Evolutionary conservation across 148 eudicot species (phyloP), one percentile per base, ranked within the genome.

Genomic region (Spergularia marina): DNA sequence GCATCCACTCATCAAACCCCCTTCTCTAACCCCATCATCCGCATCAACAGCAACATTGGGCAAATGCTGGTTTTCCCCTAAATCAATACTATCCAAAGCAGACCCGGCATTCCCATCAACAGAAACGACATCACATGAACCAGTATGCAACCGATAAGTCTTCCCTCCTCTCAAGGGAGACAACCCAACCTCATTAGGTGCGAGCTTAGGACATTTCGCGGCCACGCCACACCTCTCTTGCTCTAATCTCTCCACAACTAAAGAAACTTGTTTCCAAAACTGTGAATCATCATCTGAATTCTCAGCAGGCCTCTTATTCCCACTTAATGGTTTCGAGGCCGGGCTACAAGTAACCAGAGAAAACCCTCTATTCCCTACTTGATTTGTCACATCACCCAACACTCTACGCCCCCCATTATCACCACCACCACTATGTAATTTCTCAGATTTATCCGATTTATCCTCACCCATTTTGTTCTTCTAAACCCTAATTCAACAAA

Each of bases 381-480:
- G 86, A 82, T 92, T 92, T 1, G 90, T 87, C 20, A 92, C 76
- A 76, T 90, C 88, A 1, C 85, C 89, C 34, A 92, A 71, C 15
- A 61, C 84, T 7, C 74, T 68, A 65, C 90, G 84, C 6, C 39
- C 34, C 51, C 60, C 71, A 1, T 72, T 72, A 30, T 30, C 52
- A 4, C 36, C 36, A 30, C 36, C 36, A 30, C 36, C 36, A 30
- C 11, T 52, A 20, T 15, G 73, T 55, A 77, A 13, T 53, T 78
- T 83, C 18, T 78, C 81, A 78, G 77, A 53, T 70, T 79, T 83
- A 61, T 63, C 79, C 44, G 77, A 49, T 70, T 79, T 83, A 61
- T 63, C 79, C 39, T 78, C 85, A 39, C 78, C 74, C 94, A 86
- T 90, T 30, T 30, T 30, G 3, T 30, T 16, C 12, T 39, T 59